Evolutionary conservation across 768 basidiomycete species (phyloP).

Genomic region (Lyophyllum decastes): DNA sequence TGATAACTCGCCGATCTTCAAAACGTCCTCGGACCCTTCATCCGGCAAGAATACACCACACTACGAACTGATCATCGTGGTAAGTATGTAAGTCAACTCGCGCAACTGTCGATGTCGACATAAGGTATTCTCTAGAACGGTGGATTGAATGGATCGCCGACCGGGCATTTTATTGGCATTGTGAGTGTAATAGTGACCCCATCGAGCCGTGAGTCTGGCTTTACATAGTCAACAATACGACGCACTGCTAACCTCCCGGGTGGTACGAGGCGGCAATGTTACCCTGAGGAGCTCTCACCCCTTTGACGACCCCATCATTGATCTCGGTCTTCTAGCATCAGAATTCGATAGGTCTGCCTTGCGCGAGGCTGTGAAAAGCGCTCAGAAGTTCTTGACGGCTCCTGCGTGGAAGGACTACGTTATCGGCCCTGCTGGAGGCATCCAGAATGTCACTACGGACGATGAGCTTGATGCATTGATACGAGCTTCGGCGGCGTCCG

Average conservation of each 20-base stretch:
- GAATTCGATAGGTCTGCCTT: slow-evolving; percentile 23
- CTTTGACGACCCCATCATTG: slow-evolving; percentile 41
- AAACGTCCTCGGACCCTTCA: slow-evolving; percentile 25
- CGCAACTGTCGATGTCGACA: not conserved
- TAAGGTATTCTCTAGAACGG: not conserved
- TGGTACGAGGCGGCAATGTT: slow-evolving; percentile 24
- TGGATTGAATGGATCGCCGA: not conserved
- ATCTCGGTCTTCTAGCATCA: slow-evolving; percentile 32
- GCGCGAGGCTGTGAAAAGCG: slow-evolving; percentile 20
- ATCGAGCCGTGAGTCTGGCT: not conserved
- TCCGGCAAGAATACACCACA: slow-evolving; percentile 23
- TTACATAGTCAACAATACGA: too few species aligned
- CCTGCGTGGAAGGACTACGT: slow-evolving; percentile 22
- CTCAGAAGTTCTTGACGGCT: slow-evolving; percentile 19
- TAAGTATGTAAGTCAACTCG: not conserved
- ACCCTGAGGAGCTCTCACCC: slow-evolving; percentile 37
- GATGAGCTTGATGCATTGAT: slow-evolving; percentile 21
- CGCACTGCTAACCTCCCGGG: too few species aligned
- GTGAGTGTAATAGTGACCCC: slow-evolving; percentile 1
- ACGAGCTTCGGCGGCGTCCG: too few species aligned
- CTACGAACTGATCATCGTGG: slow-evolving; percentile 2
- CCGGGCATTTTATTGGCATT: not conserved
- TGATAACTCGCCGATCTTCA: slow-evolving; percentile 12
- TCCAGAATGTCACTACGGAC: slow-evolving; percentile 19
- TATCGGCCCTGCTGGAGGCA: slow-evolving; percentile 7